Percentiles rank a stretch among this genome's conserved stretches.
Conservation (phyloP, 805 yeast species). For the Saturnispora diversa region DNA sequence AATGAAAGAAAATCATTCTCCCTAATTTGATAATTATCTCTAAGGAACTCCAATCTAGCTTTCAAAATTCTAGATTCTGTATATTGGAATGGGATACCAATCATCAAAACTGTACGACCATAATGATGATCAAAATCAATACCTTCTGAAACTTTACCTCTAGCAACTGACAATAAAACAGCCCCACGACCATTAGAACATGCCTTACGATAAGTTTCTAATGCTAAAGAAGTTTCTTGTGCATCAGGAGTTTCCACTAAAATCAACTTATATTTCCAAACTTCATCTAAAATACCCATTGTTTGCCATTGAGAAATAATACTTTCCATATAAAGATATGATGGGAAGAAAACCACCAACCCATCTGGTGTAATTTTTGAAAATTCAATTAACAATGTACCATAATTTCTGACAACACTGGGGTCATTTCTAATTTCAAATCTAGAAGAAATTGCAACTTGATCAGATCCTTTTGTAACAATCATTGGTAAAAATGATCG, state of each 20-base stretch:
- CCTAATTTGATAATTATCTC: conserved; percentile 87
- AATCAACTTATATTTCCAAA: conserved; percentile 93
- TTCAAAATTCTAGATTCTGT: conserved; percentile 94
- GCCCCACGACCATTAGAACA: conserved; percentile 98
- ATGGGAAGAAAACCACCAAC: conserved; percentile 94
- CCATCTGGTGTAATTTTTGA: conserved; percentile 97
- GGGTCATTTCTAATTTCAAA: conserved; percentile 97
- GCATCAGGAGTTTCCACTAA: conserved; percentile 98
- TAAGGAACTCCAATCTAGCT: conserved; percentile 85
- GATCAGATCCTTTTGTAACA: conserved; percentile 96
- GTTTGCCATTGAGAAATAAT: conserved; percentile 98
- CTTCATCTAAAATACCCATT: conserved; percentile 97
- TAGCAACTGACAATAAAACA: conserved; percentile 89
- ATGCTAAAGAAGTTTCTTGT: conserved; percentile 91
- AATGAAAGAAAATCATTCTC: conserved; percentile 93
- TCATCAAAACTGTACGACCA: conserved; percentile 96
- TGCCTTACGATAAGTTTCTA: conserved; percentile 93
- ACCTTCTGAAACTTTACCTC: conserved; percentile 98
- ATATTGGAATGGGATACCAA: conserved; percentile 98
- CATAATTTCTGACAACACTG: conserved; percentile 94
- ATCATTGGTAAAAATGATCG: conserved; percentile 91
- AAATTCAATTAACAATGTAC: conserved; percentile 84
- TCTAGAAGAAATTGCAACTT: conserved; percentile 91
- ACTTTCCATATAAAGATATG: conserved; percentile 95
- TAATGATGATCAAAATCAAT: conserved; percentile 98